Percentiles rank a stretch among this genome's conserved stretches.
phyloP scores from a whole-genome alignment of 192 early-diverging fungal species.

The Gaertneriomyces sp. region DNA sequence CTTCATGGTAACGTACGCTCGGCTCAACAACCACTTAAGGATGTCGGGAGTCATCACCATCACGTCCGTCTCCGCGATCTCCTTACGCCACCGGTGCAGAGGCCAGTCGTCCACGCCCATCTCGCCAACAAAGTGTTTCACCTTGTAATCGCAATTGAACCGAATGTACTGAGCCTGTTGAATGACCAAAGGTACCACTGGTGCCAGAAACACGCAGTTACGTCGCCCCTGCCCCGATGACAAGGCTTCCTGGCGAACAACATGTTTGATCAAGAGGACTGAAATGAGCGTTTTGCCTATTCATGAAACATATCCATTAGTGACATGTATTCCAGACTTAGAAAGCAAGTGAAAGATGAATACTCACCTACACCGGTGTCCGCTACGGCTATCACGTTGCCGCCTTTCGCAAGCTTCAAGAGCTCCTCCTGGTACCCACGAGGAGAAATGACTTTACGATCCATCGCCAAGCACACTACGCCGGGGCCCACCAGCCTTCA shows the following conservation, averaged over 20 bases:
- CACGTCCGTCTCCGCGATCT: conserved; percentile 61
- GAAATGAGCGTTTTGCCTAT: conserved; percentile 7
- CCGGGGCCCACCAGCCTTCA: neutral
- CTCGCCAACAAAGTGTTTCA: conserved; percentile 65
- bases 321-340: neutral
- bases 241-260: neutral
- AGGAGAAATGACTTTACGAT: neutral
- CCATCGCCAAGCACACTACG: neutral
- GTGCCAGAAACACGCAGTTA: conserved; percentile 68
- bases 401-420: conserved; percentile 54
- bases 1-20: conserved; percentile 59
- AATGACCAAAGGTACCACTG: conserved; percentile 78
- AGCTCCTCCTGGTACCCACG: conserved; percentile 67
- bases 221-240: neutral
- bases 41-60: conserved; percentile 89
- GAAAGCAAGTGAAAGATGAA: neutral
- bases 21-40: conserved; percentile 69
- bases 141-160: conserved; percentile 58
- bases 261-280: conserved; percentile 19
- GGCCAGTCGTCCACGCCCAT: conserved; percentile 56
- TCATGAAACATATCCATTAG: too few relatives aligned
- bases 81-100: conserved; percentile 1
- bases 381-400: conserved; percentile 84
- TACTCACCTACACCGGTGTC: conserved; percentile 90
- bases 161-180: conserved; percentile 82